These are phyloP conservation scores for Cytospora paraplurivora DNA, from an alignment of 2,329 filamentous ascomycete genomes.

Conservation along the genomic window DNA sequence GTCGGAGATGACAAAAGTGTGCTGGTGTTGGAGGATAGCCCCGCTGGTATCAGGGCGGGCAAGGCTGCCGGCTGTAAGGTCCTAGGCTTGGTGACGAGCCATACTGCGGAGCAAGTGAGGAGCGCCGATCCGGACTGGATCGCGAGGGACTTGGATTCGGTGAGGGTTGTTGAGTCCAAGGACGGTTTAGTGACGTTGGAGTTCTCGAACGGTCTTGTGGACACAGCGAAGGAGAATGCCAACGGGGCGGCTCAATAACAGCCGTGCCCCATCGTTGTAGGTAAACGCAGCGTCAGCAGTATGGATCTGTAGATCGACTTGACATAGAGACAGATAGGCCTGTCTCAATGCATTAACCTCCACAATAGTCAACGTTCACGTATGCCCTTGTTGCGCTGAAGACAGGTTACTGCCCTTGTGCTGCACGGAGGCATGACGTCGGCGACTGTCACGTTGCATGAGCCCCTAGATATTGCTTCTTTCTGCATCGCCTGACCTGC, in stretches of 20 bases:
- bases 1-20: conserved; percentile 51
- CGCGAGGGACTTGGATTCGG: conserved; percentile 74
- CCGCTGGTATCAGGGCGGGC: conserved; percentile 79
- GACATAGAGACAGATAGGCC: not conserved
- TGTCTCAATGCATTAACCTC: not conserved
- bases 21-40: conserved; percentile 86
- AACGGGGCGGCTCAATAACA: conserved; percentile 10
- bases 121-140: conserved; percentile 86
- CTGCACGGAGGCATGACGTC: not conserved
- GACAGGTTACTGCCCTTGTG: not conserved
- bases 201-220: conserved; percentile 62
- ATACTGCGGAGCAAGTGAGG: conserved; percentile 70
- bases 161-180: conserved; percentile 61
- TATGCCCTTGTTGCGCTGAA: not conserved
- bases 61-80: conserved; percentile 87
- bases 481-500: conserved; percentile 1
- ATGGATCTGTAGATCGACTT: not conserved
- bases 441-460: conserved; percentile 6
- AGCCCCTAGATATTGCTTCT: not conserved
- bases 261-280: not conserved
- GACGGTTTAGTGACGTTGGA: conserved; percentile 67
- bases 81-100: conserved; percentile 77
- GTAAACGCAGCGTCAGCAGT: not conserved
- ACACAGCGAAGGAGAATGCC: conserved; percentile 12
- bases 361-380: not conserved